These are phyloP conservation scores for Hypoxylon sp. DNA, from an alignment of 2,329 filamentous ascomycete species.

Conservation along the genomic window DNA sequence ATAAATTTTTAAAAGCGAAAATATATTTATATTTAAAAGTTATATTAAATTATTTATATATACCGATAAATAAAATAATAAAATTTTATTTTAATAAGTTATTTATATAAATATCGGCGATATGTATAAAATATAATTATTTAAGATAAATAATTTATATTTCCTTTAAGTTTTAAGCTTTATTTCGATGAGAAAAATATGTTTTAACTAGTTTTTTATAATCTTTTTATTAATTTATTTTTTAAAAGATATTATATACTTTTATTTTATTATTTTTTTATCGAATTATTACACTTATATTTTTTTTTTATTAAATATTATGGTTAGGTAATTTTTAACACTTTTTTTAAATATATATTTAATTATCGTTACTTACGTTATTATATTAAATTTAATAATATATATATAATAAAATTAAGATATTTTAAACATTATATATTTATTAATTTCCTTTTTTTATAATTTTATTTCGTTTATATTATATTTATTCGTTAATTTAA, in stretches of 20 bases:
- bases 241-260: slow-evolving; percentile 2
- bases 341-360: slow-evolving; percentile 6
- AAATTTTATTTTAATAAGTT: background rate
- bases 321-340: background rate
- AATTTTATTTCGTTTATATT: slow-evolving; percentile 2
- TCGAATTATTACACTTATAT: too few species aligned
- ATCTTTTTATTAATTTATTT: slow-evolving; percentile 9
- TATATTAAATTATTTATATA: slow-evolving; percentile 7
- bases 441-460: background rate
- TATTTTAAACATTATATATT: background rate
- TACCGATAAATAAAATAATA: background rate
- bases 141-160: slow-evolving; percentile 11
- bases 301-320: slow-evolving; percentile 1
- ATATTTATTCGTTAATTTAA: slow-evolving; percentile 14
- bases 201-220: background rate
- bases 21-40: too few species aligned
- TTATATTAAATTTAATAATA: slow-evolving; percentile 9
- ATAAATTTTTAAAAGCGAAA: background rate
- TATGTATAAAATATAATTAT: background rate
- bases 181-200: background rate
- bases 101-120: background rate
- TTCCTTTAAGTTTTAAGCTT: background rate
- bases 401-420: background rate
- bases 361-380: background rate
- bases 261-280: background rate